Conservation (phyloP, 768 basidiomycete genomes). For the Pisolithus marmoratus region DNA sequence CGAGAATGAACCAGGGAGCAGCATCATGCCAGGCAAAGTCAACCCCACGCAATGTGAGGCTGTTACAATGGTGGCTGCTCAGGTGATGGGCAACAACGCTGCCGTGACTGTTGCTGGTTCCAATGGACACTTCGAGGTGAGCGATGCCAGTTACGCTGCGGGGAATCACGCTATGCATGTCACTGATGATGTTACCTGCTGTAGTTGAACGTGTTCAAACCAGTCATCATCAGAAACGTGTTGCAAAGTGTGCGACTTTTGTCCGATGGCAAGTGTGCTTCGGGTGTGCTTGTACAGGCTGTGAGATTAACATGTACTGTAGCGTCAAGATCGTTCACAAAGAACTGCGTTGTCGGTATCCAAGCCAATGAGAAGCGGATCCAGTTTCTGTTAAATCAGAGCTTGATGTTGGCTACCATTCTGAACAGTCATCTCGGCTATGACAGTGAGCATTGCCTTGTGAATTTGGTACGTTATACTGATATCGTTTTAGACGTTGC, state of each 20-base stretch:
- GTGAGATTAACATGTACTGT: slow-evolving; percentile 6
- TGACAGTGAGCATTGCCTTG: slow-evolving; percentile 67
- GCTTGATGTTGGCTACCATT: slow-evolving; percentile 96
- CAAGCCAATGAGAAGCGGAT: slow-evolving; percentile 95
- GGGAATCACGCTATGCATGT: slow-evolving; percentile 6
- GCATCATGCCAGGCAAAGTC: slow-evolving; percentile 99
- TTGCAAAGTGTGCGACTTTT: slow-evolving; percentile 92
- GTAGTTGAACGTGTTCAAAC: slow-evolving; percentile 99
- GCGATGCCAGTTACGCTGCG: slow-evolving; percentile 13
- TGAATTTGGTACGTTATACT: slow-evolving; percentile 5
- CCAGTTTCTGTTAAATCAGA: slow-evolving; percentile 83
- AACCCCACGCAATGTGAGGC: slow-evolving; percentile 99
- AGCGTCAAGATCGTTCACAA: slow-evolving; percentile 91
- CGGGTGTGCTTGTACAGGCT: slow-evolving; percentile 1
- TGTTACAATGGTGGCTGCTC: slow-evolving; percentile 96
- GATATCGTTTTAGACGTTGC: slow-evolving; percentile 70
- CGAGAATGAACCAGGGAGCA: slow-evolving; percentile 98
- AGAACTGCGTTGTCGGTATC: slow-evolving; percentile 95
- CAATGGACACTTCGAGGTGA: slow-evolving; percentile 94
- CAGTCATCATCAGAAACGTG: slow-evolving; percentile 97
- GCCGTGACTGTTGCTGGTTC: slow-evolving; percentile 88
- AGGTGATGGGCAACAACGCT: slow-evolving; percentile 98
- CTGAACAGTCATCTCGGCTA: slow-evolving; percentile 95
- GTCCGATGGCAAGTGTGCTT: slow-evolving; percentile 66
- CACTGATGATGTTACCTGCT: background rate